Evolutionary conservation across 768 basidiomycete genomes (phyloP).

Genomic region (Gloeopeniophorella convolvens): DNA sequence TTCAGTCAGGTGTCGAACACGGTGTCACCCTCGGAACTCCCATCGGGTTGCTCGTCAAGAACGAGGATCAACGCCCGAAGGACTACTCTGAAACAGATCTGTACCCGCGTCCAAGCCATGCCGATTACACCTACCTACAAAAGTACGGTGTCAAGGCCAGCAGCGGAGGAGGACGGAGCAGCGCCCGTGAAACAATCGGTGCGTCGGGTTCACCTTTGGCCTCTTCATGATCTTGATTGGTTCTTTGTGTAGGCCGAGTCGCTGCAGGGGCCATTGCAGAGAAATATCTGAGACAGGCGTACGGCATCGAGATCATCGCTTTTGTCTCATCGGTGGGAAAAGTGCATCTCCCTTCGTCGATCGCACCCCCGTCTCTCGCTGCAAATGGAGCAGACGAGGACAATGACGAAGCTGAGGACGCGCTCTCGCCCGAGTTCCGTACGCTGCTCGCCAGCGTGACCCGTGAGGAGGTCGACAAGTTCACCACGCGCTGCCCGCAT

Average conservation of each 20-base stretch:
- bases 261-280: slow-evolving; percentile 98
- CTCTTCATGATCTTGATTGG: neutral
- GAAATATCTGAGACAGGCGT: slow-evolving; percentile 80
- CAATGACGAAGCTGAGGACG: slow-evolving; percentile 58
- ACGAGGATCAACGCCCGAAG: slow-evolving; percentile 97
- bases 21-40: slow-evolving; percentile 97
- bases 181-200: slow-evolving; percentile 97
- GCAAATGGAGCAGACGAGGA: slow-evolving; percentile 46
- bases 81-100: slow-evolving; percentile 98
- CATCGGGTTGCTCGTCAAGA: slow-evolving; percentile 92
- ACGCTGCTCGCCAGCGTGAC: slow-evolving; percentile 72
- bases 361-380: slow-evolving; percentile 36
- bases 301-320: slow-evolving; percentile 92
- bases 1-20: slow-evolving; percentile 92
- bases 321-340: slow-evolving; percentile 97
- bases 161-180: slow-evolving; percentile 91
- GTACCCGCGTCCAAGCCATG: slow-evolving; percentile 95
- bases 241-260: slow-evolving; percentile 64
- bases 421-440: slow-evolving; percentile 77
- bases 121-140: slow-evolving; percentile 95
- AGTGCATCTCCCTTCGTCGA: slow-evolving; percentile 62
- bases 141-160: slow-evolving; percentile 98
- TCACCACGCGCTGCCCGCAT: slow-evolving; percentile 87
- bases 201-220: slow-evolving; percentile 14
- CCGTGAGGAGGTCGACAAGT: slow-evolving; percentile 82